Base-by-base conservation (phyloP, 371 early-diverging fungal genomes). In the Mortierella sp. region DNA sequence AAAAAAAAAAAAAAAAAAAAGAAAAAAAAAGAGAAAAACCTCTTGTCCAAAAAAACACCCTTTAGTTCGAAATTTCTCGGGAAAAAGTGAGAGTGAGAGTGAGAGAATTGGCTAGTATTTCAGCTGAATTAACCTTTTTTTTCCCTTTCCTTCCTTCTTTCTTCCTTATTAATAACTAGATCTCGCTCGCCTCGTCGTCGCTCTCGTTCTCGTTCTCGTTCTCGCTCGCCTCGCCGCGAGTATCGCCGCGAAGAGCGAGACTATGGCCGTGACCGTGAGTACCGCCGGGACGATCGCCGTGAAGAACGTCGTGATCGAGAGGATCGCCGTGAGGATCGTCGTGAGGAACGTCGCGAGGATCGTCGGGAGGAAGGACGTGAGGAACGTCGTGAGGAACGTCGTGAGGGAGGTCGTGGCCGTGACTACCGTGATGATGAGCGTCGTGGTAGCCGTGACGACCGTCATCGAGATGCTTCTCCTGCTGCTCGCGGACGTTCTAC, bases 221-320 rank as follows among this genome's bases (percentile, higher is more conserved):
- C 83, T 43, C 75, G 80, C 43, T 80, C 83, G 21, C 82, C 73
- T 25, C 79, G 80, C 56, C 75, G 82, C 47, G 70, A 75, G 57
- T 71, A 75, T 65, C 62, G 65, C 29, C 69, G 74, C 25, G 66
- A 66, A 19, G 57, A 57, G 26, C 62, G 55, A 19, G 50, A 50
- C 14, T 43, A 61, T 28, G 26, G 51, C n/a, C 50, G 51, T 9
- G 55, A 59, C 66, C 25, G 56, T 56, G 37, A 43, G 37, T 29
- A 58, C 21, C 30, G 47, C 59, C 70, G 69, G 0, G 62, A 62
- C n/a, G 70, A 62, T 19, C 48, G 50, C 21, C 58, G 64, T 28
- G 58, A 57, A 14, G 59, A 51, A 15, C 58, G 66, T 21, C 66
- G 59, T n/a, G 55, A 59, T 63, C 74, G 60, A 26, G 60, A 51